Base-by-base conservation (phyloP, 805 yeast species). In the Candida quercuum region DNA sequence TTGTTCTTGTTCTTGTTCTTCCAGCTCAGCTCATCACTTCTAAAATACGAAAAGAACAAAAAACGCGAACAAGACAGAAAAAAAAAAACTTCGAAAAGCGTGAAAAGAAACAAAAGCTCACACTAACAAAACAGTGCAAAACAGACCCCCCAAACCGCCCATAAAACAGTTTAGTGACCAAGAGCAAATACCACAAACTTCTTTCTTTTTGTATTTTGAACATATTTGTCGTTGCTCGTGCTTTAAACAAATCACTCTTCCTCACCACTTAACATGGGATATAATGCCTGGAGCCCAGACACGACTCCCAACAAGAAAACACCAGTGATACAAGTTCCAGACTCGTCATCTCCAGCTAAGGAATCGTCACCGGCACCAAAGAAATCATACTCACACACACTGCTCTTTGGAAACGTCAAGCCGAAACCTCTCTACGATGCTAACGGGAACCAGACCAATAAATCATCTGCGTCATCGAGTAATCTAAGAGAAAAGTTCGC, bases 321-420 rank as follows among this genome's bases (percentile, higher is more conserved):
- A 32, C 37, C 58, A 2, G 60, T 61, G 19, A 57, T 74, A 3
- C 77, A 74, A 43, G 76, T 74, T 5, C 77, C 74, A 3, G 71
- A 65, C 38, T 71, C 78, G 1, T 72, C 74, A 10, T 48, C 57
- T 13, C 40, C 43, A 5, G 35, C 38, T 3, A 13, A 35, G 25
- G 23, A 23, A 8, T 23, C 20, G 13, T 43, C 38, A 20, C 29
- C 43, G n/a, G 37, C 47, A 18, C 54, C 24, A 51, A 56, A 31
- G 44, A 39, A 16, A 20, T 28, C 38, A 30, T 26, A 41, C 38
- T 30, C 46, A 6, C 54, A 41, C 24, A 42, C 41, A 14, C 34
- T 36, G 25, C 45, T 45, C 21, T 48, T 39, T 33, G 38, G 38
- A 17, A 39, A 33, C 21, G 46, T 38, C 34, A 39, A 37, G 25